Evolutionary conservation across 2,329 filamentous ascomycete genomes (phyloP), one percentile per base, ranked within the genome.

Genomic region (Trichophyton verrucosum): DNA sequence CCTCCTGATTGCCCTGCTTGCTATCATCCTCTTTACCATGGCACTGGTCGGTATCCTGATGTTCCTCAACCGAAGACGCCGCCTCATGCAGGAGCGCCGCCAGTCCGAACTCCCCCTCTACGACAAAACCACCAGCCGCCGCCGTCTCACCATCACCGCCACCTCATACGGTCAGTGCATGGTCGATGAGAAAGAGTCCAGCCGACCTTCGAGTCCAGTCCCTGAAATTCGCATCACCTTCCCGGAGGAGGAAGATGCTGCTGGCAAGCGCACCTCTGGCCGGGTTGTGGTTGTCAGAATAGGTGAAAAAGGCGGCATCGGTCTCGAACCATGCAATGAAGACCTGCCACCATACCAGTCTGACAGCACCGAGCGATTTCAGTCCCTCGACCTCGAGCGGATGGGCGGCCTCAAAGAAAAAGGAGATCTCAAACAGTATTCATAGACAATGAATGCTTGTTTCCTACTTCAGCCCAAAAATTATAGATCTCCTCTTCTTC

Each of bases 221-320:
- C 94, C 94, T 20, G 89, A 97, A 77, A 99, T 99, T 70, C 90
- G 91, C 75, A 96, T 99, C 74, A 97, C 94, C 40, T 97, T 99
- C 79, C 94, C 94, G 15, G 94, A 97, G 79, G 86, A 95, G 67
- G 91, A 96, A 71, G 88, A 90, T 66, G 78, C 83, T 57, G 70
- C 77, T 60, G 92, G 92, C 67, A 89, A 86, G 74, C 82, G 82
- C 68, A 88, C 88, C 77, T 90, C 87, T 66, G 92, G 92, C 38
- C 86, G 91, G 36, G 91, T 97, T 58, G 87, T 99, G 22, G 85
- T 97, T 40, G 92, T 99, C 61, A 84, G 89, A 59, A 89, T 97
- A 58, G 91, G 91, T 64, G 94, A 97, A 66, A 87, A 84, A 64
- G 87, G 89, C 56, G 81, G 85, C 42, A 86, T 97, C 65, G 94